Evolutionary conservation across 352 stramenopile genomes (phyloP).

Genomic region (Nothophytophthora sp.): DNA sequence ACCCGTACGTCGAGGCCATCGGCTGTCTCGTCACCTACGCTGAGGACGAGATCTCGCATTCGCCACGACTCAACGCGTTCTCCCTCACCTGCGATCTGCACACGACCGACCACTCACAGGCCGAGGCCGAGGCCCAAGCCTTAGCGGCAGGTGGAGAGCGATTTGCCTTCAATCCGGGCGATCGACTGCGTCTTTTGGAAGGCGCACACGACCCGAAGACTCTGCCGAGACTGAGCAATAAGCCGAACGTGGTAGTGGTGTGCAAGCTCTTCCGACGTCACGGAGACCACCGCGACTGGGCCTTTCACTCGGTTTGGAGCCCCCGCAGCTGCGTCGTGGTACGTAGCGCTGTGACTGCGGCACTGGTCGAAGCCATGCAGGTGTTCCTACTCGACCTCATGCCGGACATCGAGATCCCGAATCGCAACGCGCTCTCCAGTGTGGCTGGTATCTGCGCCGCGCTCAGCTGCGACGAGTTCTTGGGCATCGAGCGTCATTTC

Average conservation of each 20-base stretch:
- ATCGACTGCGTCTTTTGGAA: constrained; percentile 23
- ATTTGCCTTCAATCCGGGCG: constrained; percentile 19
- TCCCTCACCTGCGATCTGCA: constrained; percentile 42
- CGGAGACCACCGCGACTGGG: constrained; percentile 25
- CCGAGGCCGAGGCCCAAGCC: constrained; percentile 23
- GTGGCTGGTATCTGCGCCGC: constrained; percentile 62
- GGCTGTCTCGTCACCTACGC: constrained; percentile 44
- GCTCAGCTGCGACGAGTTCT: constrained; percentile 58
- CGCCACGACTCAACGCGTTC: constrained; percentile 45
- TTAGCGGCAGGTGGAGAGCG: constrained; percentile 23
- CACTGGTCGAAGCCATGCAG: constrained; percentile 52
- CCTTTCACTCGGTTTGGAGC: constrained; percentile 40
- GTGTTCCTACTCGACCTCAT: constrained; percentile 68
- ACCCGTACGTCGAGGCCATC: constrained; percentile 51
- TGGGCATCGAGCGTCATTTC: constrained; percentile 57
- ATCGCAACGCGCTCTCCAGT: constrained; percentile 59
- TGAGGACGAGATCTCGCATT: constrained; percentile 52
- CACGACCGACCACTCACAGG: constrained; percentile 20
- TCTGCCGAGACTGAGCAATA: constrained; percentile 7
- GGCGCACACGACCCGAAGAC: constrained; percentile 31
- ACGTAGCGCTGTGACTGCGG: constrained; percentile 46
- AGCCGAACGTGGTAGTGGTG: constrained; percentile 43
- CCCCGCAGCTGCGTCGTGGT: constrained; percentile 24
- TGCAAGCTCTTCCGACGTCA: constrained; percentile 56
- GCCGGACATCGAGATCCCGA: constrained; percentile 68